Conservation (phyloP, 1,284 basidiomycete genomes). For the Ceratobasidium sp. region DNA sequence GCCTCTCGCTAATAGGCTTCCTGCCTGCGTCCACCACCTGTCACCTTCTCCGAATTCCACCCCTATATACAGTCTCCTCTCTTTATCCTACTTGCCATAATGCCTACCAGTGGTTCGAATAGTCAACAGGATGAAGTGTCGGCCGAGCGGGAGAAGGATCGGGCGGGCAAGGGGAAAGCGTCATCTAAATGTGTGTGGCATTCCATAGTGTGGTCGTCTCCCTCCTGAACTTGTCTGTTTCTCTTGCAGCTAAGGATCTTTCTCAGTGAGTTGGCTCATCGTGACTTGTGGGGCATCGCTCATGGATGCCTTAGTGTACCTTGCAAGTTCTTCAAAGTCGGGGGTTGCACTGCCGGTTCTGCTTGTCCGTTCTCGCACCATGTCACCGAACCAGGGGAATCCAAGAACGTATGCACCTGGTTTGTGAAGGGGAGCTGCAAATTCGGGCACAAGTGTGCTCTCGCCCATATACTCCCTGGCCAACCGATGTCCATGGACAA, state of each 20-base stretch:
- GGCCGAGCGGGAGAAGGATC: constrained; percentile 55
- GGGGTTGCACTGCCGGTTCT: constrained; percentile 92
- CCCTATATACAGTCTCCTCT: constrained; percentile 8
- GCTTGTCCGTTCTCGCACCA: constrained; percentile 94
- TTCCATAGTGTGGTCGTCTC: neutral
- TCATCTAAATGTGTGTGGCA: constrained; percentile 56
- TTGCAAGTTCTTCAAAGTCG: constrained; percentile 97
- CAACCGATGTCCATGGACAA: constrained; percentile 95
- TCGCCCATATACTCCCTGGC: constrained; percentile 93
- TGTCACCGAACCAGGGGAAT: constrained; percentile 73
- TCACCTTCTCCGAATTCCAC: constrained; percentile 3
- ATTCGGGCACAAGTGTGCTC: constrained; percentile 96
- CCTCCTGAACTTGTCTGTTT: neutral
- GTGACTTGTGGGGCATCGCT: neutral
- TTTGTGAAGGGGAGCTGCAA: constrained; percentile 96
- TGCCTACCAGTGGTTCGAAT: constrained; percentile 17
- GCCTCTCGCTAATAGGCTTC: constrained; percentile 24
- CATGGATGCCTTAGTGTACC: constrained; percentile 67
- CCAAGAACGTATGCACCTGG: constrained; percentile 95
- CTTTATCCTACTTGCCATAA: constrained; percentile 7
- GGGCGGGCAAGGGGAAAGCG: constrained; percentile 54
- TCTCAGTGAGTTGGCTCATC: constrained; percentile 64
- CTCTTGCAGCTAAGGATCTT: constrained; percentile 77
- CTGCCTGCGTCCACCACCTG: constrained; percentile 20
- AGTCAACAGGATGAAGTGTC: constrained; percentile 20